Conservation (phyloP, 129 eudicot species). For the Flaveria ramosissima region DNA sequence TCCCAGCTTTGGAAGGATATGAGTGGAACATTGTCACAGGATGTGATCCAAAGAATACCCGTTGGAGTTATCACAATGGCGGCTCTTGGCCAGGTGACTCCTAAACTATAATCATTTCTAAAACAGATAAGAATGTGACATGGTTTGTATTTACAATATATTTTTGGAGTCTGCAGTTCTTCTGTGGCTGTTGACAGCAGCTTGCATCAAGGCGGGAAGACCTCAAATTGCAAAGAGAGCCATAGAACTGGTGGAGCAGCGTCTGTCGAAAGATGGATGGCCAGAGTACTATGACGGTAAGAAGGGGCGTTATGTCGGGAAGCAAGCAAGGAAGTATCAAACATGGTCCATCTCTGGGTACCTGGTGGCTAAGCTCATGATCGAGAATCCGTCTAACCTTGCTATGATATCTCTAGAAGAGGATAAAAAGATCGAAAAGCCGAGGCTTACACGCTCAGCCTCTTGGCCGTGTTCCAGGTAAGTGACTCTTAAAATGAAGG, state of each 20-base stretch:
- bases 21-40: slow-evolving; percentile 57
- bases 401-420: slow-evolving; percentile 55
- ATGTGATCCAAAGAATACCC: slow-evolving; percentile 62
- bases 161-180: slow-evolving; percentile 44
- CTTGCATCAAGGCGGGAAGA: slow-evolving; percentile 71
- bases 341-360: slow-evolving; percentile 70
- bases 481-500: neutral
- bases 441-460: slow-evolving; percentile 17
- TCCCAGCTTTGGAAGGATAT: slow-evolving; percentile 61
- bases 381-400: slow-evolving; percentile 56
- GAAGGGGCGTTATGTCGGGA: slow-evolving; percentile 54
- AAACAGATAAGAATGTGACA: neutral
- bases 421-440: slow-evolving; percentile 38
- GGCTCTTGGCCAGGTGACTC: slow-evolving; percentile 71
- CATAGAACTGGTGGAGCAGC: slow-evolving; percentile 52
- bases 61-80: slow-evolving; percentile 68
- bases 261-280: slow-evolving; percentile 63
- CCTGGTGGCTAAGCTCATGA: slow-evolving; percentile 57
- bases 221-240: slow-evolving; percentile 62
- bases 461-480: slow-evolving; percentile 12
- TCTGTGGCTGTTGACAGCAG: slow-evolving; percentile 69
- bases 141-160: neutral
- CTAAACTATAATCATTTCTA: neutral
- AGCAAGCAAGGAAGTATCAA: slow-evolving; percentile 63
- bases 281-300: slow-evolving; percentile 74